These are phyloP conservation scores for Penicillium canescens DNA, from an alignment of 495 filamentous ascomycete species.

Conservation along the genomic window DNA sequence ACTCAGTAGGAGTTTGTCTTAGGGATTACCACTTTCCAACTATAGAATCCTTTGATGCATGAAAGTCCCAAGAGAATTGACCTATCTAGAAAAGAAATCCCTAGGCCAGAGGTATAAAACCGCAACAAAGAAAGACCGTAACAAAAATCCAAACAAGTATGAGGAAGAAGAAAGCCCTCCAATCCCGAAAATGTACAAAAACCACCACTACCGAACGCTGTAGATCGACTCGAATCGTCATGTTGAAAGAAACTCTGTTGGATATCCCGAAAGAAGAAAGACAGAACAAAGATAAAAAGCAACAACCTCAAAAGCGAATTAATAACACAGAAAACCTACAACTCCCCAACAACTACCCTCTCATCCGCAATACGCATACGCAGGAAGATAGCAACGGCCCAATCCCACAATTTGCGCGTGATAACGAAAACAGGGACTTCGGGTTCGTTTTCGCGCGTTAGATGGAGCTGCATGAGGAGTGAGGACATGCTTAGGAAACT, in stretches of 20 bases:
- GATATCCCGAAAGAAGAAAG: constrained; percentile 1
- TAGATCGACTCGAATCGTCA: neutral
- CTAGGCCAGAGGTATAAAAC: constrained; percentile 6
- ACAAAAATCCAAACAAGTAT: neutral
- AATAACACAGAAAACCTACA: constrained; percentile 16
- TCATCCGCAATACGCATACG: constrained; percentile 43
- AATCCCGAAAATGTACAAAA: constrained; percentile 6
- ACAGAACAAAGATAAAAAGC: constrained; percentile 1
- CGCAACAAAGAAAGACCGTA: neutral
- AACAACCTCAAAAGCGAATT: constrained; percentile 6
- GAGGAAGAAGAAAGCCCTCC: neutral
- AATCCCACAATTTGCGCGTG: constrained; percentile 46
- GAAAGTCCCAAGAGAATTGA: constrained; percentile 3
- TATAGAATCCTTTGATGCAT: too few species aligned
- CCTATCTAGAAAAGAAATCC: neutral
- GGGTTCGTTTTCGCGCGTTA: constrained; percentile 63
- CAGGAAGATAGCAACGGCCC: constrained; percentile 39
- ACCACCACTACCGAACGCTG: too few species aligned
- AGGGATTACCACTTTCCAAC: too few species aligned
- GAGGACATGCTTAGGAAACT: constrained; percentile 75
- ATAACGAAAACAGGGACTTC: constrained; percentile 63
- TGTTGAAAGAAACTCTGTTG: constrained; percentile 3
- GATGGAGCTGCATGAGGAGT: constrained; percentile 67
- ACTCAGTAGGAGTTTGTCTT: too few species aligned
- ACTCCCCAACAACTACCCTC: constrained; percentile 18